phyloP scores from a whole-genome alignment of 2,329 filamentous ascomycete species.

The Zasmidium citrigriseum region DNA sequence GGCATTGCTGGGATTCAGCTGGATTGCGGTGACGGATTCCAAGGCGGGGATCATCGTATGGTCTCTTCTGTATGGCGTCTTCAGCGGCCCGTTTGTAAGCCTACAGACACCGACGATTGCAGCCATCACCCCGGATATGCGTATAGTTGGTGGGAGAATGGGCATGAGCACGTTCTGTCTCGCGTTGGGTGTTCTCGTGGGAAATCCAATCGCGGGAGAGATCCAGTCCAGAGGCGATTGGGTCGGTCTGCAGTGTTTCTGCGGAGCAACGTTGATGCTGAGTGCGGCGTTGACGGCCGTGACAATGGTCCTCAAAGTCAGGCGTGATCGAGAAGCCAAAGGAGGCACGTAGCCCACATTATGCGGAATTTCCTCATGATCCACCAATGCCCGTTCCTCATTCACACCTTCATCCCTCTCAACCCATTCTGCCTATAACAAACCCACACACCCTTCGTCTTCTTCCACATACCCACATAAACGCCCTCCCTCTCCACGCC shows the following conservation, averaged over 20 bases:
- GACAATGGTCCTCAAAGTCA: constrained; percentile 5
- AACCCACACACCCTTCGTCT: neutral
- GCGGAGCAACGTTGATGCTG: constrained; percentile 16
- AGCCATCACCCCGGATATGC: constrained; percentile 15
- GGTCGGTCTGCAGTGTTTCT: constrained; percentile 26
- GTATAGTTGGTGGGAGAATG: constrained; percentile 23
- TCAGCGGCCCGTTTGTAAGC: constrained; percentile 44
- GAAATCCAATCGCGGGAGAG: constrained; percentile 24
- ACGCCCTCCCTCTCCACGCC: constrained; percentile 3
- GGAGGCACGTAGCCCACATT: too few relatives aligned
- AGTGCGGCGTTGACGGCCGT: neutral
- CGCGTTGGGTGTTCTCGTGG: constrained; percentile 25
- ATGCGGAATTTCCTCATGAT: too few relatives aligned
- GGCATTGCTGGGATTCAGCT: constrained; percentile 30
- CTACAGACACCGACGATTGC: constrained; percentile 41
- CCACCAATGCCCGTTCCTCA: too few relatives aligned
- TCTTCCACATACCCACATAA: neutral
- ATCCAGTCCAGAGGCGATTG: constrained; percentile 13
- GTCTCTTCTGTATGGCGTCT: constrained; percentile 46
- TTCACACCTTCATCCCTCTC: neutral
- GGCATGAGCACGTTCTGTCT: constrained; percentile 25
- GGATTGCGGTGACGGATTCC: constrained; percentile 33
- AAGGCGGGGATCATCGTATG: constrained; percentile 39
- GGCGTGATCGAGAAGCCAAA: neutral
- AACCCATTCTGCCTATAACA: constrained; percentile 1